Base-by-base conservation (phyloP, 257 asterid species). In the Cordia subcordata region DNA sequence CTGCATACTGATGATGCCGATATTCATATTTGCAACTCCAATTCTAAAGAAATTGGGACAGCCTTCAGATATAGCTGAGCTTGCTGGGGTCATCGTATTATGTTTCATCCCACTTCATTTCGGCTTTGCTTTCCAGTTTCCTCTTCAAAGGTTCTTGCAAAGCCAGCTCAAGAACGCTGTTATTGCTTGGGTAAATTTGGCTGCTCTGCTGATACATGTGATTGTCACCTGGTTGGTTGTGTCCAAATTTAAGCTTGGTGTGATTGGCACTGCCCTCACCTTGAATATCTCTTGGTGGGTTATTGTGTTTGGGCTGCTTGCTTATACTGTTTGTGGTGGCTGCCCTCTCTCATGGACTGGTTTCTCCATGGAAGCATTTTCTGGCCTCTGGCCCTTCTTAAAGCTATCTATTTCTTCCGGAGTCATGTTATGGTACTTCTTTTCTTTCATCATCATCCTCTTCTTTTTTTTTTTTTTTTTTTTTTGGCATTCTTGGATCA, bases 391-490 rank as follows among this genome's bases (percentile, higher is more conserved):
- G n/a, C 90, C 79, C 1, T 92, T 92, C 53, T 33, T 82, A 0
- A 88, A 88, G 61, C 85, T 92, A 20, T 92, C 96, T 0, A 77
- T 83, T 23, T 85, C 96, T 20, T 92, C 98, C 15, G 98, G 98
- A 0, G 88, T 88, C 79, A 91, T 91, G 98, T 74, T 91, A 9
- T 88, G 98, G 95, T 90, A 68, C 14, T 27, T n/a, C 18, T 47
- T 49, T 8, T 35, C 12, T 14, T 53, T 49, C 11, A 47, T 18
- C 0, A 8, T 19, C 9, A 16, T 20, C 20, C 4, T 56, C 14
- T 20, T 14, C 22, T 10, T 14, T 11, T 27, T 16, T 45, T 10
- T 17, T 15, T 37, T 11, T 19, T 15, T 58, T 4, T 52, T 8
- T 38, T 38, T 6, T 38, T 38, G 6, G 8, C 44, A 38, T 5